Conservation (phyloP, 2,329 filamentous ascomycete genomes). For the Exophiala bonariae region DNA sequence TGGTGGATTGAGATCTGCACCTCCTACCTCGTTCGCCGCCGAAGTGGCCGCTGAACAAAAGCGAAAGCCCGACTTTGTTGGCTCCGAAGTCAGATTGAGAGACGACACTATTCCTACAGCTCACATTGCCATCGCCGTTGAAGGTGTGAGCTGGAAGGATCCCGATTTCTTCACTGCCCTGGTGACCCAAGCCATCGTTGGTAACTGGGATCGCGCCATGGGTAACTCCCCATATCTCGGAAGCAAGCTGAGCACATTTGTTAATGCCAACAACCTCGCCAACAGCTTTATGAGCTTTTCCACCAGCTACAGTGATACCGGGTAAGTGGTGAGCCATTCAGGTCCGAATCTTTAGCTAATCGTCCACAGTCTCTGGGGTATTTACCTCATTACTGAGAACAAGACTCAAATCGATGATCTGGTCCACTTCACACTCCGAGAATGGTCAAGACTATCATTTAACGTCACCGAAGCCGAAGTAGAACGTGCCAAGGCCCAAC, state of each 20-base stretch:
- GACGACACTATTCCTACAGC: constrained; percentile 95
- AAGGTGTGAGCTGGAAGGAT: constrained; percentile 99
- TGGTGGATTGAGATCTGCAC: constrained; percentile 71
- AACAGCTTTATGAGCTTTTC: constrained; percentile 99
- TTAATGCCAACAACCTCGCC: constrained; percentile 91
- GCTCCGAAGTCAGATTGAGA: constrained; percentile 91
- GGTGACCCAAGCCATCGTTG: constrained; percentile 96
- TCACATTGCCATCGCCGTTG: constrained; percentile 96
- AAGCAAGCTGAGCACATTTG: constrained; percentile 93
- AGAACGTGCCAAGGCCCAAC: constrained; percentile 97
- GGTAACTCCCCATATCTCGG: constrained; percentile 96
- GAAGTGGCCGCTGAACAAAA: constrained; percentile 72
- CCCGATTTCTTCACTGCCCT: constrained; percentile 98
- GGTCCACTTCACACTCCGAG: constrained; percentile 95
- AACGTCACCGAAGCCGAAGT: constrained; percentile 87
- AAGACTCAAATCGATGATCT: constrained; percentile 87
- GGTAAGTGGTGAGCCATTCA: constrained; percentile 59
- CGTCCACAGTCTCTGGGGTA: constrained; percentile 84
- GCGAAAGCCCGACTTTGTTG: constrained; percentile 90
- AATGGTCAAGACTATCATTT: constrained; percentile 94
- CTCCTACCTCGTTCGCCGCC: constrained; percentile 72
- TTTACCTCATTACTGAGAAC: constrained; percentile 95
- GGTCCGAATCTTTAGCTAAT: constrained; percentile 23
- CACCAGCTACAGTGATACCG: constrained; percentile 98
- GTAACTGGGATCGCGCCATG: constrained; percentile 99